phyloP scores from a whole-genome alignment of 305 asterid species.

The Rubia peregrina region DNA sequence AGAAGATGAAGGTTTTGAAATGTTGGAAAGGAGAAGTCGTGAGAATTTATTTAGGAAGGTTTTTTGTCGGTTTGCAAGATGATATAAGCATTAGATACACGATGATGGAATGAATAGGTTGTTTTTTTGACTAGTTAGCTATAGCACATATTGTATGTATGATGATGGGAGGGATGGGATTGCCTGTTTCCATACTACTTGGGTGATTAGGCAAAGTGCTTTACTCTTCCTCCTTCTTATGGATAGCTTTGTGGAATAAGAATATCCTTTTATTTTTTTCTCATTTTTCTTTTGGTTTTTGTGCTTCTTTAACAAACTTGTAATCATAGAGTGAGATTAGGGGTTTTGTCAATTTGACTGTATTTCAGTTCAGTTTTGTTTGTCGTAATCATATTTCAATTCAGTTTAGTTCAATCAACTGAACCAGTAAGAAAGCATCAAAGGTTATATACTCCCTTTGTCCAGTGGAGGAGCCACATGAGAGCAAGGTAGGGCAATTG shows the following conservation, averaged over 20 bases:
- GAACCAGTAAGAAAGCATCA: too few species aligned
- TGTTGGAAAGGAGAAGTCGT: slow-evolving; percentile 24
- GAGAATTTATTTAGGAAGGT: slow-evolving; percentile 24
- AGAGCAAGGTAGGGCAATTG: too few species aligned
- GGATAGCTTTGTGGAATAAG: slow-evolving; percentile 15
- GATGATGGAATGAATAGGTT: slow-evolving; percentile 16
- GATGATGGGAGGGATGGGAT: slow-evolving; percentile 10
- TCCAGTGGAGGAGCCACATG: too few species aligned
- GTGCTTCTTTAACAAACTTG: slow-evolving; percentile 40
- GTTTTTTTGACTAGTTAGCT: slow-evolving; percentile 25
- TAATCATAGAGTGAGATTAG: too few species aligned
- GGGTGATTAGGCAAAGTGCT: slow-evolving; percentile 22
- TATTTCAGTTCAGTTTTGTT: too few species aligned
- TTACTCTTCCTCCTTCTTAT: slow-evolving; percentile 23
- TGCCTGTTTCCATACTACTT: slow-evolving; percentile 9
- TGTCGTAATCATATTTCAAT: too few species aligned
- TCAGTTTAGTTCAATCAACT: too few species aligned
- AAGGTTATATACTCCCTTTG: too few species aligned
- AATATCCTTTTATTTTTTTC: slow-evolving; percentile 20
- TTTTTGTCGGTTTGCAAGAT: slow-evolving; percentile 32
- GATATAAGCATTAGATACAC: slow-evolving; percentile 10
- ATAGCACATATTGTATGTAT: slow-evolving; percentile 8
- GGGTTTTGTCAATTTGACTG: too few species aligned
- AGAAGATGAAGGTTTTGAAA: not conserved
- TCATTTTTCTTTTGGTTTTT: slow-evolving; percentile 4